These are phyloP conservation scores for Chaetoceros tenuissimus DNA, from an alignment of 108 stramenopile genomes.

Conservation along the genomic window DNA sequence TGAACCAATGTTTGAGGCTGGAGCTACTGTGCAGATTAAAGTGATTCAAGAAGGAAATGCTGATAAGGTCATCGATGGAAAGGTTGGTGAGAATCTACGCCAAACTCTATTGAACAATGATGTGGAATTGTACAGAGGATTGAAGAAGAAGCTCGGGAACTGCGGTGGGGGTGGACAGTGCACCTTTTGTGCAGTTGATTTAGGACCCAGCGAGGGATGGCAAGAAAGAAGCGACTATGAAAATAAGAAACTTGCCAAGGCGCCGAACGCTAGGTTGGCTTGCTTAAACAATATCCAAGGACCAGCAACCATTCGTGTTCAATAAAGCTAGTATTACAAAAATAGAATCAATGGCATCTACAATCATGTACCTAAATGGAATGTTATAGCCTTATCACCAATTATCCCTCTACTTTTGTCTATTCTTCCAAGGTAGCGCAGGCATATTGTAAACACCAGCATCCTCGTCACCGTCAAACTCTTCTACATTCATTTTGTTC, in stretches of 20 bases:
- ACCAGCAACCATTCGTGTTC: background rate
- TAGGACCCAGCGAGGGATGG: slow-evolving; percentile 57
- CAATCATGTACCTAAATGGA: too few relatives aligned
- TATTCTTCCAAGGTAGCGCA: slow-evolving; percentile 59
- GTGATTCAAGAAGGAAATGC: slow-evolving; percentile 47
- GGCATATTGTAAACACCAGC: slow-evolving; percentile 70
- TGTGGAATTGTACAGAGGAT: slow-evolving; percentile 67
- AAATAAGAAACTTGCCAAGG: slow-evolving; percentile 36
- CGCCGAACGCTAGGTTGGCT: slow-evolving; percentile 38
- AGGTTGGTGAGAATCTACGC: slow-evolving; percentile 77
- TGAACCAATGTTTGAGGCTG: slow-evolving; percentile 28
- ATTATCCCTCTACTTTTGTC: too few relatives aligned
- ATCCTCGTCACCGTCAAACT: slow-evolving; percentile 54
- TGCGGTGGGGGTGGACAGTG: slow-evolving; percentile 71
- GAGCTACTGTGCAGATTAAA: slow-evolving; percentile 47
- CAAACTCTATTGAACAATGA: slow-evolving; percentile 50
- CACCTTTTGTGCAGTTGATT: slow-evolving; percentile 70
- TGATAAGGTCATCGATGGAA: slow-evolving; percentile 38
- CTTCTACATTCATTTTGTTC: slow-evolving; percentile 47
- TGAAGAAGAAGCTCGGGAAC: slow-evolving; percentile 70
- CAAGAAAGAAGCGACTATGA: slow-evolving; percentile 63
- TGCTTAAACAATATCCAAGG: slow-evolving; percentile 70
- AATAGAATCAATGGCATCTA: too few relatives aligned
- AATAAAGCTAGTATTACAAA: background rate
- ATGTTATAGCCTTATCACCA: too few relatives aligned